Evolutionary conservation across 768 basidiomycete species (phyloP), one percentile per base, ranked within the genome.

Genomic region (Termitomyces sp.): DNA sequence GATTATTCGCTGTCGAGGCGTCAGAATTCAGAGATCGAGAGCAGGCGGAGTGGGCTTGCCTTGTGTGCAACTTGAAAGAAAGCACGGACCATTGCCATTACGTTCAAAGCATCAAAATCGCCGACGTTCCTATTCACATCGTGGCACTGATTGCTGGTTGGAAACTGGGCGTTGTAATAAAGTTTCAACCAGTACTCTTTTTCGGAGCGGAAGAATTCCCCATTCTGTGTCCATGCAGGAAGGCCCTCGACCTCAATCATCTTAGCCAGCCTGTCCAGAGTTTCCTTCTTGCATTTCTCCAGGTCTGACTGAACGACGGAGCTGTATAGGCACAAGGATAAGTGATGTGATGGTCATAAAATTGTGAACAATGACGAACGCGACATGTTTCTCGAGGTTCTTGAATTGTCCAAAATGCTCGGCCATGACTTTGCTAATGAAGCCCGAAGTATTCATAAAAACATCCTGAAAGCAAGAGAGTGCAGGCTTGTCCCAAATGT

Each of bases 11-110:
- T 87, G 54, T 0, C 16, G 9, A 49, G 20, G 35, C 12, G 26
- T 43, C 50, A 59, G 12, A 24, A 30, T 42, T 22, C 26, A 32
- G n/a, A 18, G 38, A 8, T 22, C 6, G 36, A 9, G 40, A 56
- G 46, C 6, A 18, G 30, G 42, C 2, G 30, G 30, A n/a, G 9
- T 20, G 22, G 16, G 22, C 42, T 20, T 57, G 81, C 83, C 73
- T 81, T 80, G 69, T 74, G 78, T 7, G 83, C 76, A 0, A 85
- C 74, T 40, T 81, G 75, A 64, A 80, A 84, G 59, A 82, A 86
- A 5, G 81, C 83, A 0, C 77, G 74, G 0, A 84, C 79, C 18
- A 78, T 77, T 0, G 83, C 79, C 78, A 83, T 82, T 6, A 85
- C 74, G 2, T 64, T 58, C 14, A 85, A 56, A 51, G 82, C 85